Base-by-base conservation (phyloP, 2,329 filamentous ascomycete species). In the Fusarium heterosporum region DNA sequence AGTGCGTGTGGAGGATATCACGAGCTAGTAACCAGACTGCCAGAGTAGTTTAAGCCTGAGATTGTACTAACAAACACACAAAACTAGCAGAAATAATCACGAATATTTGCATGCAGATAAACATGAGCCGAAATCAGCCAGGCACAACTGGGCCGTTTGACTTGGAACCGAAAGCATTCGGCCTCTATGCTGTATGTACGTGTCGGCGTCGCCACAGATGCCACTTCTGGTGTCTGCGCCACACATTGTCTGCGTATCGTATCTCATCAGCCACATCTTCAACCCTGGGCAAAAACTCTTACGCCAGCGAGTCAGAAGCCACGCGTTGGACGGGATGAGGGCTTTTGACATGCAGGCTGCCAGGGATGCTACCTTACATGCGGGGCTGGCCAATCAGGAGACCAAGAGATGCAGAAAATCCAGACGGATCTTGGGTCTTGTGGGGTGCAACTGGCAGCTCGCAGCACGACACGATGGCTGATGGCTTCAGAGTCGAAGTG, bases 321-420 rank as follows among this genome's bases (percentile, higher is more conserved):
- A 66, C 48, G 52, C 63, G 38, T 62, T 58, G 28, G 47, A 25
- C 29, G 34, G 51, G 51, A 36, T 4, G 34, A 54, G 60, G 50
- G 32, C 13, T 55, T 64, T 65, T 68, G 64, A 67, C 64, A 68
- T 67, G 64, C 64, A 67, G 64, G 49, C 64, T 42, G 64, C 32
- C 64, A 67, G 63, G 64, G 64, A 67, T 67, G 22, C 34, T 28
- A 36, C 22, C 22, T 22, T 22, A 22, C 36, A 49, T 64, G 56
- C 49, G 61, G 60, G 64, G 61, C 64, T 63, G 48, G 6, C 69
- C 66, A 71, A 71, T 71, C 16, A 54, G 17, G 13, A n/a, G 1
- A 3, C 7, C 4, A 6, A 19, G 25, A 52, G 43, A 43, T 38
- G 12, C 30, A 36, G 28, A 40, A 46, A 59, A 41, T 36, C 47